These are phyloP conservation scores for Sordariomycetes sp. DNA, from an alignment of 2,329 filamentous ascomycete genomes.

Conservation along the genomic window DNA sequence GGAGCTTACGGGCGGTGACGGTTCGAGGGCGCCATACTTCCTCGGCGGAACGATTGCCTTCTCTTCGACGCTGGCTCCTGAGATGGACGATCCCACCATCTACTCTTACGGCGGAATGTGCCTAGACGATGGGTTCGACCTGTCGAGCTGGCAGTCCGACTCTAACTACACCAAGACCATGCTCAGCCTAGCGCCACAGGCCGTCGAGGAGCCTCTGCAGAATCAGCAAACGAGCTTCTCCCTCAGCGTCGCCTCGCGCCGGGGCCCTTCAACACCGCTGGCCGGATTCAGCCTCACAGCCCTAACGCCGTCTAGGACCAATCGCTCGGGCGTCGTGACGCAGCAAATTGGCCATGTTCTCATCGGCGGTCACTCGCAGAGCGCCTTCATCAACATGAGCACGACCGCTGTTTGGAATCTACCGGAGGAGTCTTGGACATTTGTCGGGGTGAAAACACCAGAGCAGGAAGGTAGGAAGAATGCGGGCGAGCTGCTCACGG, in stretches of 20 bases:
- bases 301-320: conserved; percentile 60
- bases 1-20: conserved; percentile 9
- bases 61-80: conserved; percentile 47
- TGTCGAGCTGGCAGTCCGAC: conserved; percentile 50
- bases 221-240: neutral
- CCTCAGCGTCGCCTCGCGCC: conserved; percentile 22
- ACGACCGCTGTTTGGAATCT: conserved; percentile 80
- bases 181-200: conserved; percentile 51
- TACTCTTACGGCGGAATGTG: conserved; percentile 93
- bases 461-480: conserved; percentile 22
- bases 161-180: conserved; percentile 77
- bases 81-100: conserved; percentile 43
- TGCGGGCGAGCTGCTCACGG: conserved; percentile 1
- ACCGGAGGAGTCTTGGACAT: conserved; percentile 81
- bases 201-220: conserved; percentile 14
- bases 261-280: conserved; percentile 65
- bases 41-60: conserved; percentile 56
- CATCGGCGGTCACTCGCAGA: conserved; percentile 74
- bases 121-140: conserved; percentile 16
- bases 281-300: conserved; percentile 81
- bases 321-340: conserved; percentile 53
- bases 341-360: conserved; percentile 74
- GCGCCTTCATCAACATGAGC: conserved; percentile 90
- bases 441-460: conserved; percentile 54
- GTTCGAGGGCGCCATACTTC: conserved; percentile 32